Conservation (phyloP, 2,329 filamentous ascomycete genomes). For the Aspergillus vadensis region DNA sequence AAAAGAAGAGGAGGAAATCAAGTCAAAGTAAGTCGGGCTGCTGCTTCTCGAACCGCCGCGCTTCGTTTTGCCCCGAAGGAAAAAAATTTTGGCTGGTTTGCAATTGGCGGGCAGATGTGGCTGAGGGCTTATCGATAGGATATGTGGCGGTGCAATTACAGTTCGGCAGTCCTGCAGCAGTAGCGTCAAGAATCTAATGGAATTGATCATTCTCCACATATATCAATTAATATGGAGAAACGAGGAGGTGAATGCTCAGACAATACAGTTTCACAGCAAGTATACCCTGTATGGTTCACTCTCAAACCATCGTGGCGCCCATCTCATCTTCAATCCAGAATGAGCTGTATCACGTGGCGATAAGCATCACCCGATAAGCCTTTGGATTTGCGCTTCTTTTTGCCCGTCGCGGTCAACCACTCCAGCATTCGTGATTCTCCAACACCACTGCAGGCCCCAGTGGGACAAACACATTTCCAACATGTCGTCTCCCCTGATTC, state of each 20-base stretch:
- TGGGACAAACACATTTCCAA: neutral
- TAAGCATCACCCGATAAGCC: constrained; percentile 22
- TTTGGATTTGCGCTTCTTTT: constrained; percentile 13
- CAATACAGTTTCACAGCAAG: no score
- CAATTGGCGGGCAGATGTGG: constrained; percentile 30
- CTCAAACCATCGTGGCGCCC: neutral
- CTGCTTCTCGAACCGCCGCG: constrained; percentile 10
- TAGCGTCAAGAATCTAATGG: neutral
- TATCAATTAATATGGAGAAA: no score
- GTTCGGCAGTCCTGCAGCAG: neutral
- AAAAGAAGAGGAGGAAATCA: constrained; percentile 8
- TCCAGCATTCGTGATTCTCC: neutral
- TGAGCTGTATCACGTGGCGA: constrained; percentile 29
- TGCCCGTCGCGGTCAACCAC: neutral
- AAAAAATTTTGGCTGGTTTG: constrained; percentile 39
- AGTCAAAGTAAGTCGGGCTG: constrained; percentile 8
- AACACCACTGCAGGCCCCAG: neutral
- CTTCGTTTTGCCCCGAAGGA: constrained; percentile 18
- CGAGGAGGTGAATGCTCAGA: neutral
- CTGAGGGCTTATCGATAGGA: constrained; percentile 40
- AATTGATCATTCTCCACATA: no score
- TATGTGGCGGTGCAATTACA: constrained; percentile 31
- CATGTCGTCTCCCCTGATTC: constrained; percentile 64
- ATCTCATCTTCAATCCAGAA: neutral
- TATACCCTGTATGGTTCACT: neutral